phyloP scores from a whole-genome alignment of 2,329 filamentous ascomycete genomes.

The Clarireedia hainanense region DNA sequence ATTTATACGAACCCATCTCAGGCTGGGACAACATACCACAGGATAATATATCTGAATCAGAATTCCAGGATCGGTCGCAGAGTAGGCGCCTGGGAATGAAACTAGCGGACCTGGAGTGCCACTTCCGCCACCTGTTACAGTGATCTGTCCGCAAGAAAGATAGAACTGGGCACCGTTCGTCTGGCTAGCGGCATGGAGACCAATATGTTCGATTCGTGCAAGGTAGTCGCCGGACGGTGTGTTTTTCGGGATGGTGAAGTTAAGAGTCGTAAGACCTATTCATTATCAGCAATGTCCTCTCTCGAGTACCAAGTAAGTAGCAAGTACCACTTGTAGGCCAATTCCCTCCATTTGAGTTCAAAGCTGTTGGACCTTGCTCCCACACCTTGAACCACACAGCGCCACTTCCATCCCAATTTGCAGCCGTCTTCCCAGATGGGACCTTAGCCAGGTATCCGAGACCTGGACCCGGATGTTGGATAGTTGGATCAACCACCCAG shows the following conservation, averaged over 20 bases:
- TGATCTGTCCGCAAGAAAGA: slow-evolving; percentile 35
- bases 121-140: slow-evolving; percentile 34
- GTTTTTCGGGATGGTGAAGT: slow-evolving; percentile 28
- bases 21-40: slow-evolving; percentile 20
- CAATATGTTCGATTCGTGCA: slow-evolving; percentile 31
- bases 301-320: no score
- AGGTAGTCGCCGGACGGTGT: slow-evolving; percentile 34
- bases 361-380: slow-evolving; percentile 16
- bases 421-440: slow-evolving; percentile 18
- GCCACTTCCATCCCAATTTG: slow-evolving; percentile 21
- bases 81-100: slow-evolving; percentile 32
- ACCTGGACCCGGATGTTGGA: slow-evolving; percentile 25
- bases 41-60: slow-evolving; percentile 31
- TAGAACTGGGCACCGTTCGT: slow-evolving; percentile 20
- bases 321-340: slow-evolving; percentile 22
- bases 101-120: slow-evolving; percentile 31
- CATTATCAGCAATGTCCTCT: no score
- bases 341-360: slow-evolving; percentile 2
- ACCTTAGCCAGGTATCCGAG: slow-evolving; percentile 24
- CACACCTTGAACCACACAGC: slow-evolving; percentile 26
- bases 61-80: slow-evolving; percentile 30
- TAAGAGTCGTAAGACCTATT: slow-evolving; percentile 13
- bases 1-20: neutral
- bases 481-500: slow-evolving; percentile 20
- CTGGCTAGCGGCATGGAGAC: slow-evolving; percentile 13